Conservation (phyloP, 768 basidiomycete genomes). For the Austroboletus festivus region DNA sequence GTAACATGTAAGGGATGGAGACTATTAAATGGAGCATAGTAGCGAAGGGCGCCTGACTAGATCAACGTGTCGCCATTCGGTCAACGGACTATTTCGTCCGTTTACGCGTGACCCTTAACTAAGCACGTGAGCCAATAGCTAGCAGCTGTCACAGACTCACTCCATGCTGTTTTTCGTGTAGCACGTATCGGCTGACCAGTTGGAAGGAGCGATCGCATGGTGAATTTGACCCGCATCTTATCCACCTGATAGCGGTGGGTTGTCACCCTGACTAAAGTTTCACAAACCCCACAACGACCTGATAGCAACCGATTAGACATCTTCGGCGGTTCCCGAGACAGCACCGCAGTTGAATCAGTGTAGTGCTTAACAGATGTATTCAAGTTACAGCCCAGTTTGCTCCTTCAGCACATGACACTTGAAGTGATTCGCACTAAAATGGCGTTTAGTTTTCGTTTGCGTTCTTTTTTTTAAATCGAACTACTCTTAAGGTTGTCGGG, state of each 20-base stretch:
- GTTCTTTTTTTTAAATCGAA: too few relatives aligned
- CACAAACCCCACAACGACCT: background rate
- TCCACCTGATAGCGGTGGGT: background rate
- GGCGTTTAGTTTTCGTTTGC: too few relatives aligned
- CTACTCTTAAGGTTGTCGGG: too few relatives aligned
- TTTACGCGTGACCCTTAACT: conserved; percentile 3
- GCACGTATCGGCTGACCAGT: background rate
- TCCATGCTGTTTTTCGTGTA: background rate
- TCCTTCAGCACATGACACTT: too few relatives aligned
- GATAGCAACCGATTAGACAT: too few relatives aligned
- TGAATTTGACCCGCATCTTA: background rate
- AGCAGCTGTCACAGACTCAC: background rate
- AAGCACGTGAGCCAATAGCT: conserved; percentile 5
- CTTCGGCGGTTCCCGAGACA: too few relatives aligned
- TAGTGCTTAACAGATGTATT: too few relatives aligned
- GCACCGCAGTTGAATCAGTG: too few relatives aligned
- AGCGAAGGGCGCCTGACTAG: background rate
- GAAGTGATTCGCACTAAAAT: too few relatives aligned
- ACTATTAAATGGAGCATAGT: background rate
- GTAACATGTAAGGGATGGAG: background rate
- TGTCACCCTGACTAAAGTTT: background rate
- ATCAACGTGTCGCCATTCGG: background rate
- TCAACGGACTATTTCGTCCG: background rate
- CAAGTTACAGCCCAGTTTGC: too few relatives aligned
- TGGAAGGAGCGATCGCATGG: background rate